Percentiles rank a stretch among this genome's conserved stretches.
phyloP scores from a whole-genome alignment of 371 early-diverging fungal species.

The Circinella umbellata region DNA sequence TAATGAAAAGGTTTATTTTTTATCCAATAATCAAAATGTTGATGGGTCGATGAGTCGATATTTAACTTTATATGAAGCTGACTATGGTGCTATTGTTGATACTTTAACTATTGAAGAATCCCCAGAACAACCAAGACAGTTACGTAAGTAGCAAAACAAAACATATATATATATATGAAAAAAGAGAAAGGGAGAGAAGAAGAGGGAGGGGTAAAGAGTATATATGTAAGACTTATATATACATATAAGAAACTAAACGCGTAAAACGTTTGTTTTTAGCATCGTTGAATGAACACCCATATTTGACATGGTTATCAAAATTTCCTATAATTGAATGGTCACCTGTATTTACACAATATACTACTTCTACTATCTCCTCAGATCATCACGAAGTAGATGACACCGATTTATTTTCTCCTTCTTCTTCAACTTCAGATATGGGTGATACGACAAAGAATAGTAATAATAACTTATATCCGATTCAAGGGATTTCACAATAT shows the following conservation, averaged over 20 bases:
- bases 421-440: constrained; percentile 14
- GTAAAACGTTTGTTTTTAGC: background rate
- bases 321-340: constrained; percentile 18
- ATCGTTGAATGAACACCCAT: constrained; percentile 8
- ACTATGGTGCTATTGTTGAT: constrained; percentile 18
- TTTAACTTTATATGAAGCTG: constrained; percentile 31
- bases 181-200: background rate
- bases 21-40: constrained; percentile 52
- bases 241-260: too few species aligned
- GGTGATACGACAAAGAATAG: constrained; percentile 7
- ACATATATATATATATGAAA: too few species aligned
- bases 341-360: constrained; percentile 25
- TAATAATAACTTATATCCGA: constrained; percentile 16
- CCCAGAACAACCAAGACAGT: background rate
- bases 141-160: background rate
- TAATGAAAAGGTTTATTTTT: constrained; percentile 56
- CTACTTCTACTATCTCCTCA: background rate
- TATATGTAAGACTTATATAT: too few species aligned
- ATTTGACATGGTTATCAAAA: constrained; percentile 6
- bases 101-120: constrained; percentile 5
- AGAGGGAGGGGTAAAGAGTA: too few species aligned
- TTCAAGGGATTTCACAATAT: constrained; percentile 21
- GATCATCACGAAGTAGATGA: too few species aligned
- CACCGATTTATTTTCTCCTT: too few species aligned
- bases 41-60: constrained; percentile 24